Evolutionary conservation across 108 stramenopile species (phyloP).

Genomic region (Pseudonitzschia multiseries): DNA sequence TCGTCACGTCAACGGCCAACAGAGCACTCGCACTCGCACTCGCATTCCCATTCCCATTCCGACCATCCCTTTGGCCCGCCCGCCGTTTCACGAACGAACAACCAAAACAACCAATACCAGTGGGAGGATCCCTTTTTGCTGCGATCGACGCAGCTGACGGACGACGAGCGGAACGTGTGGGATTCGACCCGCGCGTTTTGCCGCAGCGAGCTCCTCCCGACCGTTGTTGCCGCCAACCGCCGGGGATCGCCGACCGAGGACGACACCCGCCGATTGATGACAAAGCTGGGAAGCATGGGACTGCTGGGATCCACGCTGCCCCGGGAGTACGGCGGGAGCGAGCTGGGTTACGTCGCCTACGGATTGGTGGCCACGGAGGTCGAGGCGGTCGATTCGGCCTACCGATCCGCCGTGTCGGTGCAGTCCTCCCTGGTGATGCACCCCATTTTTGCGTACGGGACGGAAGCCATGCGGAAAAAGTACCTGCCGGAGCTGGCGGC

Average conservation of each 20-base stretch:
- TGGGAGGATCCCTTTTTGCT: slow-evolving; percentile 53
- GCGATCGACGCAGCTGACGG: slow-evolving; percentile 37
- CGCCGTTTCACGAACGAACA: no score
- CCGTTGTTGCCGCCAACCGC: slow-evolving; percentile 82
- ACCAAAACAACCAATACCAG: slow-evolving; percentile 25
- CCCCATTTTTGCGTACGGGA: slow-evolving; percentile 92
- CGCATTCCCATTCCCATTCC: not conserved
- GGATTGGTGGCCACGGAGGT: slow-evolving; percentile 89
- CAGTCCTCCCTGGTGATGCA: slow-evolving; percentile 95
- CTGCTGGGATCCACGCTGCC: slow-evolving; percentile 90
- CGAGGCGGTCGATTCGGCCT: slow-evolving; percentile 88
- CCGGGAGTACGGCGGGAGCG: slow-evolving; percentile 79
- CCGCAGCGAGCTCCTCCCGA: slow-evolving; percentile 76
- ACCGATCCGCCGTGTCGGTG: slow-evolving; percentile 92
- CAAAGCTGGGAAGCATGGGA: slow-evolving; percentile 84
- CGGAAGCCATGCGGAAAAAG: slow-evolving; percentile 78
- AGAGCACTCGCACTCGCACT: no score
- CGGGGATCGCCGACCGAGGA: slow-evolving; percentile 48
- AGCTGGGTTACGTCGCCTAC: slow-evolving; percentile 86
- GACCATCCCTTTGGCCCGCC: slow-evolving; percentile 2
- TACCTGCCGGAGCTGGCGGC: slow-evolving; percentile 86
- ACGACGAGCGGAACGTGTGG: slow-evolving; percentile 47
- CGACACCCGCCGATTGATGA: slow-evolving; percentile 41
- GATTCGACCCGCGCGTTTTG: slow-evolving; percentile 78
- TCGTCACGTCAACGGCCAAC: no score